Evolutionary conservation across 1,139 yeast genomes (phyloP).

Genomic region (Arxiozyma slooffiae): DNA sequence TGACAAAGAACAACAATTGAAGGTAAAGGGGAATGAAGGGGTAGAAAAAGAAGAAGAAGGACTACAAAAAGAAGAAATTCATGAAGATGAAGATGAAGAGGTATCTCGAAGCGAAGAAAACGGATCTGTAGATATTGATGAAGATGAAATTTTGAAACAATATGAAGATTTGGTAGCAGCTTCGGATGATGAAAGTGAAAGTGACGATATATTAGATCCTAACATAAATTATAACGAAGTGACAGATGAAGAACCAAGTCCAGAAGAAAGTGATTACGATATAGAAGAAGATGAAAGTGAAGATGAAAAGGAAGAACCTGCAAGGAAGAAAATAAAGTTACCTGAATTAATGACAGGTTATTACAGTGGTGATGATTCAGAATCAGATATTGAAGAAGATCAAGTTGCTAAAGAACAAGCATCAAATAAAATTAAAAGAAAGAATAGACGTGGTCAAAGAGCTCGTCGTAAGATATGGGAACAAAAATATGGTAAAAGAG

Average conservation of each 20-base stretch:
- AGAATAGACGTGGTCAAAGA: slow-evolving; percentile 92
- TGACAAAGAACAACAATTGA: slow-evolving; percentile 18
- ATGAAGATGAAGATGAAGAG: slow-evolving; percentile 1
- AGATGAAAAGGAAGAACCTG: slow-evolving; percentile 32
- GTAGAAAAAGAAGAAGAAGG: slow-evolving; percentile 1
- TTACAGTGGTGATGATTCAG: slow-evolving; percentile 54
- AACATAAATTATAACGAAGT: slow-evolving; percentile 44
- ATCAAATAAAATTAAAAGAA: slow-evolving; percentile 39
- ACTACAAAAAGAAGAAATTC: not conserved
- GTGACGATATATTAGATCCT: slow-evolving; percentile 31
- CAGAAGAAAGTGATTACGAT: slow-evolving; percentile 29
- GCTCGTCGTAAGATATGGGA: slow-evolving; percentile 98
- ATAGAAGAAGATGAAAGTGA: slow-evolving; percentile 25
- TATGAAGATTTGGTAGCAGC: slow-evolving; percentile 48
- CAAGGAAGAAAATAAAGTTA: slow-evolving; percentile 33
- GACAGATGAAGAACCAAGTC: slow-evolving; percentile 46
- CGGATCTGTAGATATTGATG: slow-evolving; percentile 22
- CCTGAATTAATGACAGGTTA: slow-evolving; percentile 75
- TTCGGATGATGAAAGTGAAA: slow-evolving; percentile 44
- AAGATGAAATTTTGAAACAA: slow-evolving; percentile 26
- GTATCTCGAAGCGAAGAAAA: slow-evolving; percentile 24
- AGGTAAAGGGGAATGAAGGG: slow-evolving; percentile 30
- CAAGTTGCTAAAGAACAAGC: slow-evolving; percentile 46
- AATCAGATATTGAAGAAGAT: slow-evolving; percentile 41
- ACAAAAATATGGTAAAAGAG: slow-evolving; percentile 68